These are phyloP conservation scores for Lyophyllum atratum DNA, from an alignment of 768 basidiomycete genomes.

Conservation along the genomic window DNA sequence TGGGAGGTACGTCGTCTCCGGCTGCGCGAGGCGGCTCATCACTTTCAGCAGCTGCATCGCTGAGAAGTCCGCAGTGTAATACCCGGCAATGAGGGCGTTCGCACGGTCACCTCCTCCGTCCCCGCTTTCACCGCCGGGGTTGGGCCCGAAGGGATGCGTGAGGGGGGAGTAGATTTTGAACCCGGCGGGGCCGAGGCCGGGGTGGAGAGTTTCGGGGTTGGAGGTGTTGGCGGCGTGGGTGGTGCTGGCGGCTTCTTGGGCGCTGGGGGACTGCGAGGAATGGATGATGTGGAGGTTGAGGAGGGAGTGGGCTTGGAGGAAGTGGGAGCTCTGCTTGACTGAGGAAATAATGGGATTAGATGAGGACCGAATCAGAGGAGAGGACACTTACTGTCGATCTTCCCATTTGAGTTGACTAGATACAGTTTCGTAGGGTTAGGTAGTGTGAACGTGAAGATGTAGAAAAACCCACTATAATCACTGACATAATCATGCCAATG, in stretches of 20 bases:
- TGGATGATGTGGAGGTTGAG: slow-evolving; percentile 89
- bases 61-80: slow-evolving; percentile 67
- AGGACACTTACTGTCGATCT: slow-evolving; percentile 57
- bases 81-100: slow-evolving; percentile 40
- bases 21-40: slow-evolving; percentile 74
- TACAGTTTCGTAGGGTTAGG: background rate
- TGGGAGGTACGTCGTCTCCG: slow-evolving; percentile 61
- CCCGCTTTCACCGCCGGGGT: slow-evolving; percentile 10
- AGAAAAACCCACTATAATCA: slow-evolving; percentile 57
- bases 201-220: slow-evolving; percentile 54
- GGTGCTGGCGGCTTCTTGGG: slow-evolving; percentile 31
- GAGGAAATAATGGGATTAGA: slow-evolving; percentile 4
- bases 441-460: background rate
- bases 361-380: background rate
- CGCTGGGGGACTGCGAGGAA: slow-evolving; percentile 60
- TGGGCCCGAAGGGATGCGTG: slow-evolving; percentile 30
- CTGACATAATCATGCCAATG: slow-evolving; percentile 83
- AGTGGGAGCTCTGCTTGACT: slow-evolving; percentile 83
- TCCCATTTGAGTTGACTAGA: slow-evolving; percentile 74
- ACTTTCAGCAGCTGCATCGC: slow-evolving; percentile 80
- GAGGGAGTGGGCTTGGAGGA: slow-evolving; percentile 81
- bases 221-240: slow-evolving; percentile 35
- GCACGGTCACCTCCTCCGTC: slow-evolving; percentile 34
- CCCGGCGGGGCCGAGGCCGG: slow-evolving; percentile 59
- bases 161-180: slow-evolving; percentile 61